phyloP scores from a whole-genome alignment of 2,329 filamentous ascomycete species.

The Septoria petroselini region DNA sequence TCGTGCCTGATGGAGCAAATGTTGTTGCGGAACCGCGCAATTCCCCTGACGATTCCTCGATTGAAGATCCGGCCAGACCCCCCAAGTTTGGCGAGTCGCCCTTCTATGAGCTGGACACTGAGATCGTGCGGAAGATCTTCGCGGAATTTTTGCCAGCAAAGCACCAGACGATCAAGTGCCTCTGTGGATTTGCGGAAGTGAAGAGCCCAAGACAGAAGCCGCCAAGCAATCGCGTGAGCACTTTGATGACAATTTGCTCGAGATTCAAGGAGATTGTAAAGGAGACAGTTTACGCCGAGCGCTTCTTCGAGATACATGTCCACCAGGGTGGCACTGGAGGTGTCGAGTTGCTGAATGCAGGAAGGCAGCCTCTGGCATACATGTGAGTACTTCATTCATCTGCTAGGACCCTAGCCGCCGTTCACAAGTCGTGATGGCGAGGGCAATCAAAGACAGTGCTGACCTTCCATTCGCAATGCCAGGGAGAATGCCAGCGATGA shows the following conservation, averaged over 20 bases:
- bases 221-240: slow-evolving; percentile 22
- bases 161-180: slow-evolving; percentile 19
- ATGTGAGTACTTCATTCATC: too few relatives aligned
- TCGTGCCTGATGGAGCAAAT: too few relatives aligned
- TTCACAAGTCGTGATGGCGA: too few relatives aligned
- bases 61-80: slow-evolving; percentile 15
- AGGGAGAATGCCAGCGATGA: slow-evolving; percentile 23
- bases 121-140: slow-evolving; percentile 28
- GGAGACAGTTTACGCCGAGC: slow-evolving; percentile 32
- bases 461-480: too few relatives aligned
- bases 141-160: slow-evolving; percentile 19
- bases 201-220: slow-evolving; percentile 11
- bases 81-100: slow-evolving; percentile 15
- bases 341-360: slow-evolving; percentile 34
- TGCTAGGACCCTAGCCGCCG: too few relatives aligned
- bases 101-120: slow-evolving; percentile 21
- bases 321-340: slow-evolving; percentile 33
- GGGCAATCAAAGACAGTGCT: too few relatives aligned
- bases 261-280: slow-evolving; percentile 26
- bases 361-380: slow-evolving; percentile 35
- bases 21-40: too few relatives aligned
- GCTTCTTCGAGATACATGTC: slow-evolving; percentile 33
- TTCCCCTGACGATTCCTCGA: too few relatives aligned
- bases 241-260: slow-evolving; percentile 32
- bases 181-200: slow-evolving; percentile 2